phyloP scores from a whole-genome alignment of 805 yeast species.

The Citeromyces matritensis region DNA sequence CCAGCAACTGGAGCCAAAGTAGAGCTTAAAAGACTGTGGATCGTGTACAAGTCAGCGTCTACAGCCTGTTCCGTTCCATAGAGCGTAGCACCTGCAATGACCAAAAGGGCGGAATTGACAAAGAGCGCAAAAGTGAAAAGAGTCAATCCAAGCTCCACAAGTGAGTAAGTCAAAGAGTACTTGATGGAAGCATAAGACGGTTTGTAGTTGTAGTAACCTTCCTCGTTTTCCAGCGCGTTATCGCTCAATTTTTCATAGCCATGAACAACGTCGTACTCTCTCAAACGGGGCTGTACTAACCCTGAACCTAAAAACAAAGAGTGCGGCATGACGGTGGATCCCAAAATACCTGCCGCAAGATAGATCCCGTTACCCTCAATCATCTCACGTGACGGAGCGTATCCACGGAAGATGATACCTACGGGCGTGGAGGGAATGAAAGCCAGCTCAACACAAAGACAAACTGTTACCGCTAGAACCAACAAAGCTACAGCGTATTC shows the following conservation, averaged over 20 bases:
- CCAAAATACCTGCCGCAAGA: slow-evolving; percentile 29
- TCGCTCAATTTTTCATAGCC: slow-evolving; percentile 4
- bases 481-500: slow-evolving; percentile 25
- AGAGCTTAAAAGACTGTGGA: slow-evolving; percentile 39
- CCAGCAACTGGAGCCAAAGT: slow-evolving; percentile 63
- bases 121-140: slow-evolving; percentile 68
- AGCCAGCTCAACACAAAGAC: slow-evolving; percentile 28
- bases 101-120: slow-evolving; percentile 66
- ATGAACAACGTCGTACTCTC: slow-evolving; percentile 28
- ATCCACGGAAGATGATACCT: slow-evolving; percentile 23
- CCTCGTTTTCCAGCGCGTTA: slow-evolving; percentile 15
- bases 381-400: slow-evolving; percentile 25
- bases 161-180: slow-evolving; percentile 52
- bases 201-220: slow-evolving; percentile 29
- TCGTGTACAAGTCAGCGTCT: slow-evolving; percentile 65
- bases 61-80: slow-evolving; percentile 47
- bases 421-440: slow-evolving; percentile 13
- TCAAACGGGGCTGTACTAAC: slow-evolving; percentile 28
- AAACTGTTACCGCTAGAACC: slow-evolving; percentile 25
- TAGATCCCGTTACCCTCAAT: slow-evolving; percentile 25
- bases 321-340: slow-evolving; percentile 39
- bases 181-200: slow-evolving; percentile 59
- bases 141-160: slow-evolving; percentile 49
- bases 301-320: slow-evolving; percentile 32
- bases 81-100: slow-evolving; percentile 65